phyloP scores from a whole-genome alignment of 257 asterid genomes.

The Solanum rostratum region DNA sequence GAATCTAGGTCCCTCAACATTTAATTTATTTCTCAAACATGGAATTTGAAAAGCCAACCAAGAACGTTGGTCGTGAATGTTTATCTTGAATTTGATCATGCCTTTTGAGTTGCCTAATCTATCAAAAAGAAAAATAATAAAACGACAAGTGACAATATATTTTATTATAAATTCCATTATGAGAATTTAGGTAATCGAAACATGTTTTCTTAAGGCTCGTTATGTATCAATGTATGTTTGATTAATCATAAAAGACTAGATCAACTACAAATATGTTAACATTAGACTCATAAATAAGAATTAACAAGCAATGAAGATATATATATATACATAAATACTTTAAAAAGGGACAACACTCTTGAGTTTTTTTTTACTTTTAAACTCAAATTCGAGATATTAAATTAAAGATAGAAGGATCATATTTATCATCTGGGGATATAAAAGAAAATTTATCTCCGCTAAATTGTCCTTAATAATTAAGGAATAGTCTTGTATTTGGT shows the following conservation, averaged over 20 bases:
- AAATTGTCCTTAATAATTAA: too few relatives aligned
- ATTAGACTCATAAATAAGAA: neutral
- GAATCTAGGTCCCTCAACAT: neutral
- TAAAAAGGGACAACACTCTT: neutral
- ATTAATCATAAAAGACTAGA: neutral
- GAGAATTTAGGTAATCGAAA: neutral
- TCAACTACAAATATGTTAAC: neutral
- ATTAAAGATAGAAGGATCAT: too few relatives aligned
- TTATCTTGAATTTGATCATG: neutral
- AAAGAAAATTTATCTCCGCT: too few relatives aligned
- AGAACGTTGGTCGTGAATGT: neutral
- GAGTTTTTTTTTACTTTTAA: too few relatives aligned
- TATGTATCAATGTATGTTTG: neutral
- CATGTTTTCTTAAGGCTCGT: neutral
- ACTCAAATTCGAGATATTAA: too few relatives aligned
- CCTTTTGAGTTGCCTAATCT: neutral
- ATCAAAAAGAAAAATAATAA: too few relatives aligned
- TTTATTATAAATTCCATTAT: neutral
- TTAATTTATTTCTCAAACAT: neutral
- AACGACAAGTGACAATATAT: neutral
- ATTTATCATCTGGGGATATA: neutral
- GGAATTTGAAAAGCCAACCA: neutral
- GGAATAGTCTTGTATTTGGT: too few relatives aligned
- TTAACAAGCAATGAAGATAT: neutral
- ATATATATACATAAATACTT: too few relatives aligned